Evolutionary conservation across 305 asterid species (phyloP).

Genomic region (Andrographis paniculata): DNA sequence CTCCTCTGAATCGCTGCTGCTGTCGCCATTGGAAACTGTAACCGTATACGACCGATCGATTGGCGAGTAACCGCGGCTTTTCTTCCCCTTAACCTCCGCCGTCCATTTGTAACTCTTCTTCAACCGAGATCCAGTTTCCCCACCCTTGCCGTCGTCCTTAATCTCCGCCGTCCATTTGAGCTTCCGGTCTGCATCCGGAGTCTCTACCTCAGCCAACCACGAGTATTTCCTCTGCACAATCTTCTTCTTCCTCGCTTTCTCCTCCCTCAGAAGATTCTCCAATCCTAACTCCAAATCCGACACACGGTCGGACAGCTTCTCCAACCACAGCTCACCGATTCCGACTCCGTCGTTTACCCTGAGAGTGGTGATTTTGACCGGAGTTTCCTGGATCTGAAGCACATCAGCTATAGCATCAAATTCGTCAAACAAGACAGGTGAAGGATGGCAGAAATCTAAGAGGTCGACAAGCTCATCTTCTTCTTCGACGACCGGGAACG

Average conservation of each 20-base stretch:
- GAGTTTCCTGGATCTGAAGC: conserved; percentile 56
- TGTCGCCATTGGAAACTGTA: too few relatives aligned
- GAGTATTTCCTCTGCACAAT: conserved; percentile 67
- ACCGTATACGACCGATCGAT: conserved; percentile 47
- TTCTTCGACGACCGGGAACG: conserved; percentile 26
- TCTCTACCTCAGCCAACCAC: conserved; percentile 80
- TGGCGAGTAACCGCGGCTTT: conserved; percentile 30
- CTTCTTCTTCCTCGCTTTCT: conserved; percentile 27
- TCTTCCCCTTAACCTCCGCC: conserved; percentile 69
- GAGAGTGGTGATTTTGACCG: conserved; percentile 33
- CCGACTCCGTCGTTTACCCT: conserved; percentile 50
- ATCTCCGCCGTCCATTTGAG: conserved; percentile 59
- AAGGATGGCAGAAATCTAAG: conserved; percentile 20
- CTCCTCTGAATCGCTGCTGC: too few relatives aligned
- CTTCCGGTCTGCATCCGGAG: conserved; percentile 50
- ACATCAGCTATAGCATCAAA: conserved; percentile 60
- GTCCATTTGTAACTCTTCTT: conserved; percentile 55
- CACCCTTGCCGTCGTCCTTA: conserved; percentile 19
- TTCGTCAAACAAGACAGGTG: conserved; percentile 28
- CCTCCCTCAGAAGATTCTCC: conserved; percentile 31
- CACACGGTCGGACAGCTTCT: too few relatives aligned
- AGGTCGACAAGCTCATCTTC: conserved; percentile 41
- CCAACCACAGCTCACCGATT: too few relatives aligned
- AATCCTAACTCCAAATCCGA: conserved; percentile 54
- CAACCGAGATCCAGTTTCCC: neutral